Evolutionary conservation across 2,329 filamentous ascomycete genomes (phyloP), one percentile per base, ranked within the genome.

Genomic region (Dryadomyces sulphureus): DNA sequence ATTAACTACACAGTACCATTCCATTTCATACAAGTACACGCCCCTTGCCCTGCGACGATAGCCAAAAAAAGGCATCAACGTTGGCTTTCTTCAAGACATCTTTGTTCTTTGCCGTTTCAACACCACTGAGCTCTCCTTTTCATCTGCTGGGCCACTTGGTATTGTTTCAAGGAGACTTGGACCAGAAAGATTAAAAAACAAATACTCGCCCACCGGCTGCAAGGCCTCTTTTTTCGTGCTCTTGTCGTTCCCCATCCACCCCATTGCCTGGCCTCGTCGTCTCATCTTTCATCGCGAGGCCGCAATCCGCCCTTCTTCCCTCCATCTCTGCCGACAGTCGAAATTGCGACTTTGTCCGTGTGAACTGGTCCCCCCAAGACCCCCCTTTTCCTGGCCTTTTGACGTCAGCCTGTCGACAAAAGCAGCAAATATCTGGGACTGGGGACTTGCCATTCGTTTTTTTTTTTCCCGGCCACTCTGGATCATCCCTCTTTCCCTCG

Each of bases 1-100:
- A 65, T 54, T 59, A 66, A 64, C 62, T 66, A 61, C n/a, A n/a
- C n/a, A n/a, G n/a, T n/a, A n/a, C 65, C 65, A 65, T 65, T 59
- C 63, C 64, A 60, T 61, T 61, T 61, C 59, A 62, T 65, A 68
- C 65, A 68, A 69, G 65, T 67, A 65, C 63, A 67, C 63, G 11
- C 36, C 20, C 61, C 59, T 61, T 48, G 55, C 60, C 62, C 65
- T 65, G 61, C 63, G 61, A 65, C 60, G 59, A 57, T 55, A 58
- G 52, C 54, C 34, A 19, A 36, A 17, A 16, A 50, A n/a, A 50
- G 45, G 51, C 53, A 51, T 53, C 50, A 53, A 57, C 53, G 53
- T 50, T 54, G 54, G 16, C 27, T 50, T 54, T 52, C 49, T 25
- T 56, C 52, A 55, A 46, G 51, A 55, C 53, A 57, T 56, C 52